These are phyloP conservation scores for Mycosphaerelloides madeirae DNA, from an alignment of 2,329 filamentous ascomycete genomes.

Conservation along the genomic window DNA sequence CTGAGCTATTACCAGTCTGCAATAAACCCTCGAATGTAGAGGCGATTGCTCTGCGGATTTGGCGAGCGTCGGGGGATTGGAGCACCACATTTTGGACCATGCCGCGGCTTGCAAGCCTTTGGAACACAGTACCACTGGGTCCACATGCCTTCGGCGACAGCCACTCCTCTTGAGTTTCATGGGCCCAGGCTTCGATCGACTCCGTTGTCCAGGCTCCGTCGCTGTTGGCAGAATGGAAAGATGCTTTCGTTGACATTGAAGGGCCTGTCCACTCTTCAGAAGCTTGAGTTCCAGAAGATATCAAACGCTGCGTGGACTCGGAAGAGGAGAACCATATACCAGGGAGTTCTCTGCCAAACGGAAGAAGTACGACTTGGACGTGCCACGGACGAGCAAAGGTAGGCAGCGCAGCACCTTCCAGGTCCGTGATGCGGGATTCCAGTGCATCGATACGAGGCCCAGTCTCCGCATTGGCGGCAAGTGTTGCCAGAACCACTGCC, in stretches of 20 bases:
- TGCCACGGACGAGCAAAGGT: constrained; percentile 63
- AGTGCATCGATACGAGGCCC: constrained; percentile 44
- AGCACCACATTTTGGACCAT: constrained; percentile 62
- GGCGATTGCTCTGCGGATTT: constrained; percentile 61
- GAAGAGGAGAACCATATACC: constrained; percentile 50
- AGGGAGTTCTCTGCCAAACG: constrained; percentile 56
- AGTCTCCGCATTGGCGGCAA: constrained; percentile 35
- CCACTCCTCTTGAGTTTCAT: constrained; percentile 48
- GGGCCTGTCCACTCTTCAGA: constrained; percentile 47
- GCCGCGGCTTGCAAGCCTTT: constrained; percentile 69
- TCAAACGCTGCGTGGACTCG: constrained; percentile 34
- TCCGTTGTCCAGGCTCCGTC: constrained; percentile 48
- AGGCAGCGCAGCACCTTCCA: constrained; percentile 58
- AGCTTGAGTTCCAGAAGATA: constrained; percentile 37
- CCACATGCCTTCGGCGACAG: constrained; percentile 65
- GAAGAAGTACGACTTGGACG: constrained; percentile 70
- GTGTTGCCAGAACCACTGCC: constrained; percentile 30
- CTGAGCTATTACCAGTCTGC: constrained; percentile 9
- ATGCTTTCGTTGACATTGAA: constrained; percentile 15
- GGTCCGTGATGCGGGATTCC: constrained; percentile 46
- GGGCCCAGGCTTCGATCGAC: constrained; percentile 47
- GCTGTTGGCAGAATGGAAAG: constrained; percentile 26
- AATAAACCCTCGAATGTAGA: constrained; percentile 55
- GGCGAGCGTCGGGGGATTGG: constrained; percentile 59
- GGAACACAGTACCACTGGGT: constrained; percentile 58